Evolutionary conservation across 2,329 filamentous ascomycete genomes (phyloP).

Genomic region (Acephala macrosclerotiorum): DNA sequence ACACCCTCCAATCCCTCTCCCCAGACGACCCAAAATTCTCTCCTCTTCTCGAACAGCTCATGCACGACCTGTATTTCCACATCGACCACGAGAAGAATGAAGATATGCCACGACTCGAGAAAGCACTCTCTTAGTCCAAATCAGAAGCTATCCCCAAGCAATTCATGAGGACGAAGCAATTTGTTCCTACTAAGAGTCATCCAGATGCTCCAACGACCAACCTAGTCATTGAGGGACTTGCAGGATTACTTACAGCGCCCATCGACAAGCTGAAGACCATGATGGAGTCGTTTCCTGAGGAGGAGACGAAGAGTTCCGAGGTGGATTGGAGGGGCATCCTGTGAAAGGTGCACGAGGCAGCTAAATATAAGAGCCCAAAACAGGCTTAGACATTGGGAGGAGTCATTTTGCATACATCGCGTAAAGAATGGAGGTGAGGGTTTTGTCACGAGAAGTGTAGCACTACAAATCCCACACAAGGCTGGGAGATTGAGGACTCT

Average conservation of each 20-base stretch:
- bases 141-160: conserved; percentile 49
- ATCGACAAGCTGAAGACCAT: conserved; percentile 18
- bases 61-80: conserved; percentile 53
- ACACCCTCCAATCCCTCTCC: conserved; percentile 56
- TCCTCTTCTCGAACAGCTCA: conserved; percentile 51
- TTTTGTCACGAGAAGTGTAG: too few relatives aligned
- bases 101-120: conserved; percentile 58
- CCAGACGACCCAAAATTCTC: conserved; percentile 51
- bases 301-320: conserved; percentile 13
- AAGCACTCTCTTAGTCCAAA: conserved; percentile 45
- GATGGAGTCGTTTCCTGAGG: conserved; percentile 18
- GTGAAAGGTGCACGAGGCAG: too few relatives aligned
- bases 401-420: too few relatives aligned
- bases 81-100: conserved; percentile 58
- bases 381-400: too few relatives aligned
- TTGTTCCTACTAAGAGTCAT: conserved; percentile 52
- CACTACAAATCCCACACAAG: too few relatives aligned
- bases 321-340: conserved; percentile 15
- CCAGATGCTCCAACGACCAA: conserved; percentile 21
- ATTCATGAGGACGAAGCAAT: conserved; percentile 60
- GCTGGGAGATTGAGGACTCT: too few relatives aligned
- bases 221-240: conserved; percentile 15
- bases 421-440: too few relatives aligned
- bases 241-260: conserved; percentile 13
- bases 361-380: too few relatives aligned